Evolutionary conservation across 345 rosid genomes (phyloP), one percentile per base, ranked within the genome.

Genomic region (Cardiospermum halicacabum): DNA sequence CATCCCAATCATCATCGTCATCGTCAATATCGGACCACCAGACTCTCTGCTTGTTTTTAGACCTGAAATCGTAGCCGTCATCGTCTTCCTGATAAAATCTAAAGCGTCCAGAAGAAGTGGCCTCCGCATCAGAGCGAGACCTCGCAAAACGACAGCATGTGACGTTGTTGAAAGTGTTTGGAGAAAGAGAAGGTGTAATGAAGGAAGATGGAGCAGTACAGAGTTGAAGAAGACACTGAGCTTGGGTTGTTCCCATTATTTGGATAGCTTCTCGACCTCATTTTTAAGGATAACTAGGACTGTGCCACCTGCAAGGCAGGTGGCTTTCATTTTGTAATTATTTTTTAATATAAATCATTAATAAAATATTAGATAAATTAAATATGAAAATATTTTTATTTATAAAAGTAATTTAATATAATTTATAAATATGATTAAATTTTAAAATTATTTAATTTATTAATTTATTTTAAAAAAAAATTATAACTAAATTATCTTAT

Each of bases 1-100:
- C 22, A 7, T 24, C 74, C 75, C 61, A 68, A 22, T 64, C 77
- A 53, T 70, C 51, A 24, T 12, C n/a, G 10, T 45, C 65, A 27
- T 27, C 6, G 10, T 34, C 28, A 27, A 26, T 34, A 7, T 64
- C 48, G 4, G 58, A 65, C 74, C 74, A 74, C 78, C 78, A 74
- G 13, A 22, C 40, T 24, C 74, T 74, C 60, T 19, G 68, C 16
- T 69, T 65, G 28, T 50, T 58, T 4, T 3, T 5, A 1, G 15
- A 40, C 47, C 24, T n/a, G 64, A 40, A 60, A 24, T 40, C 64
- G 32, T 60, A 43, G 10, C 57, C 64, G 13, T 65, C 71, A 25
- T 34, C 39, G 7, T 42, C 37, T 11, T 62, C 51, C 10, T 26
- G 37, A 40, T 74, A 53, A 53, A 69, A 58, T 53, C 58, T 10